Base-by-base conservation (phyloP, 371 early-diverging fungal species). In the Syncephalastrum monosporum region DNA sequence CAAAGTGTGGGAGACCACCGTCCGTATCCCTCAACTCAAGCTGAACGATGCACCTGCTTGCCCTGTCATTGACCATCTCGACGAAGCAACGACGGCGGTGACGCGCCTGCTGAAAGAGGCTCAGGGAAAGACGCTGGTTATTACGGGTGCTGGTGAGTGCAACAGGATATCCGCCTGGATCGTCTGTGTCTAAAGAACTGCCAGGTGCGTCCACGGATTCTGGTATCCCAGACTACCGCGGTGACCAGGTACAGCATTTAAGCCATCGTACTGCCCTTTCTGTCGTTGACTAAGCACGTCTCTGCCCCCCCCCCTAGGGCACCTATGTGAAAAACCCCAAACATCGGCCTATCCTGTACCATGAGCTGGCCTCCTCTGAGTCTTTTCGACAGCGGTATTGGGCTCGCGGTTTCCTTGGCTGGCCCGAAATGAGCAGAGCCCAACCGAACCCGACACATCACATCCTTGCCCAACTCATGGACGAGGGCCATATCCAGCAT, bases 161-260 rank as follows among this genome's bases (percentile, higher is more conserved):
- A 15, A 2, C 42, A 13, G 33, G 23, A 7, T 10, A 15, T 42
- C 6, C 24, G 15, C 6, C 0, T 46, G 24, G 8, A 8, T 42
- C 3, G 15, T 42, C 3, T 2, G 12, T 16, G 19, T 46, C 16
- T 12, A 23, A 29, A 21, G 1, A 5, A 12, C 27, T 3, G 19
- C 14, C 82, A 61, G 92, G 92, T 4, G 72, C 90, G 24, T 88
- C 88, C 16, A 92, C 93, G 1, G 90, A 89, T 54, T 87, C 86
- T 0, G 91, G 91, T 17, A 91, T 95, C 16, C 95, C 95, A 0
- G 94, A 94, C 71, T 96, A 95, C 67, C 83, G 95, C 51, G 94
- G 94, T 2, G 77, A 87, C 46, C 74, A 82, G 38, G 81, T 80
- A 23, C 25, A 25, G 17, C 19, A 45, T n/a, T n/a, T 45, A 2